Base-by-base conservation (phyloP, 108 stramenopile species). In the Skeletonema costatum region DNA sequence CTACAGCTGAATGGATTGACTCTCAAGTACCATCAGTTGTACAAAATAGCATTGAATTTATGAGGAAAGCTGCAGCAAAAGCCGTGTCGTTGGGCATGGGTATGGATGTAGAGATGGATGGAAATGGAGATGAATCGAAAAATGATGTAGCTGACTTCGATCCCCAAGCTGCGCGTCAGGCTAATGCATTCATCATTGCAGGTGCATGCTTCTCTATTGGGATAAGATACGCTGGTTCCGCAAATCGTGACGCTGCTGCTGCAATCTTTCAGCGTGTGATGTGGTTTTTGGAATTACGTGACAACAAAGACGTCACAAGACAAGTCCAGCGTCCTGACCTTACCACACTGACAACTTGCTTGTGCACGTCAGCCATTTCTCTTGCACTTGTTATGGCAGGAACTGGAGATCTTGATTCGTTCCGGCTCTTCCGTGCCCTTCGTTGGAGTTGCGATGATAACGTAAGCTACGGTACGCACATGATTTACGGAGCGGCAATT, bases 361-460 rank as follows among this genome's bases (percentile, higher is more conserved):
- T 99, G 19, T 87, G 95, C 32, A 86, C 87, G 16, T 63, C 87
- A 7, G 93, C 97, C 8, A 76, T 98, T 53, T 87, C 95, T 46
- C 86, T 98, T 31, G 94, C 95, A 10, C 88, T 98, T 86, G 97
- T 98, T 1, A 92, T 98, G 90, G 95, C 99, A 16, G 99, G 99
- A 19, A 97, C 96, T 32, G 99, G 99, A 11, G 97, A 98, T 83
- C 60, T 98, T 13, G 93, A 95, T 64, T 87, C 94, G 12, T 83
- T 99, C 30, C 78, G 93, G 29, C 41, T 97, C 2, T 78, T 99
- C 50, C 93, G 97, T 14, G 83, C 88, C 21, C 71, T 99, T 36
- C 86, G 98, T 44, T 96, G 96, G 92, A 92, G 91, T 64, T 90
- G 89, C 39, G 95, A 94, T 39, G 92, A 94, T 17, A 78, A 85